Base-by-base conservation (phyloP, 768 basidiomycete genomes). In the Kockovaella imperatae region DNA sequence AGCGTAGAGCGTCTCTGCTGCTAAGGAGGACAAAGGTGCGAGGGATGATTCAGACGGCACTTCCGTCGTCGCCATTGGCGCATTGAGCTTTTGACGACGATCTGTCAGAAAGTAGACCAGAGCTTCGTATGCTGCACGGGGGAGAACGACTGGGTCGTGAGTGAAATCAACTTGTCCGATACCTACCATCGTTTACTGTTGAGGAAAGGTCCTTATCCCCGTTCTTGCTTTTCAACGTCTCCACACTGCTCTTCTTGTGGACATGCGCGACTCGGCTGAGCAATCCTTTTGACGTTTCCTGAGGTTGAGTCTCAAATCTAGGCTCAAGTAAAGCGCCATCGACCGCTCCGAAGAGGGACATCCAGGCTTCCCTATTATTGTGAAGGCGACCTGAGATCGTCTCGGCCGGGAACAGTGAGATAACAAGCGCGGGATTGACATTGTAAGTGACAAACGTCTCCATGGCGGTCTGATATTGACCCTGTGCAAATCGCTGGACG, bases 391-490 rank as follows among this genome's bases (percentile, higher is more conserved):
- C 93, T 1, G 88, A 78, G 3, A 97, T 79, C 11, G 76, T 75
- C 29, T 84, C 80, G 11, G 57, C 56, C 0, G 87, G 86, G 69
- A 87, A 99, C 5, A 97, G 74, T 1, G 90, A 84, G 18, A 97
- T 77, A 3, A 99, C 87, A 62, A 90, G 88, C 0, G 91, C 87
- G 0, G 95, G 95, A 61, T 91, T 91, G 57, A 90, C 75, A 56
- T 96, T 84, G 34, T 93, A 81, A 34, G 84, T 80, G 40, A 90
- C 78, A 68, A 97, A 90, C 0, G 82, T 79, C 63, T 95, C 83
- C 48, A 96, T 83, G 1, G 93, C 90, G 1, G 75, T 72, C 52
- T 85, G 83, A 61, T 80, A 91, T 49, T 81, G 77, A 6, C 77
- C 78, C 6, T 75, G 72, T 3, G 78, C 77, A 70, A 91, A 91